A percentile compares a stretch with the other conserved stretches of the same genome.
Conservation (phyloP, 192 early-diverging fungal genomes). For the Backusella macrospora region DNA sequence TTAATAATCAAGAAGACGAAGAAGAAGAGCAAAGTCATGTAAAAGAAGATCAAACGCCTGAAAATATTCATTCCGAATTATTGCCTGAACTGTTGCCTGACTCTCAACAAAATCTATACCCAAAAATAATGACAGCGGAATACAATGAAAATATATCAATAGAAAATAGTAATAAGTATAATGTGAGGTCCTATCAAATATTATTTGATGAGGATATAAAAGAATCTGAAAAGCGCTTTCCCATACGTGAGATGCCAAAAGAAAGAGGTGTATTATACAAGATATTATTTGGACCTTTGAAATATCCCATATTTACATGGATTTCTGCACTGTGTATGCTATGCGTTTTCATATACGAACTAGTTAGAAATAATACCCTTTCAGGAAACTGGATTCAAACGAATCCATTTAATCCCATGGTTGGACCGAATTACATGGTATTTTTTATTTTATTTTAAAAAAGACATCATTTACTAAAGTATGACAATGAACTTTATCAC, state of each 20-base stretch:
- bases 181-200: background rate
- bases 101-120: background rate
- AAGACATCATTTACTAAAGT: background rate
- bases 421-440: conserved; percentile 65
- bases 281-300: conserved; percentile 19
- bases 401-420: conserved; percentile 76
- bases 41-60: background rate
- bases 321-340: conserved; percentile 47
- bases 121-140: background rate
- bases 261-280: background rate
- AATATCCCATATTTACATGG: conserved; percentile 52
- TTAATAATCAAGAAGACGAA: background rate
- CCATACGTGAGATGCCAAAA: background rate
- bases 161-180: background rate
- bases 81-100: background rate
- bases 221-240: background rate
- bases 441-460: background rate
- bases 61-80: background rate
- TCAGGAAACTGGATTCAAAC: conserved; percentile 69
- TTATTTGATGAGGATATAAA: background rate
- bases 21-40: background rate
- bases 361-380: conserved; percentile 56
- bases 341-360: conserved; percentile 52
- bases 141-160: background rate
- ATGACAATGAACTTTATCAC: background rate